Conservation (phyloP, 768 basidiomycete genomes). For the Kwoniella sp. region DNA sequence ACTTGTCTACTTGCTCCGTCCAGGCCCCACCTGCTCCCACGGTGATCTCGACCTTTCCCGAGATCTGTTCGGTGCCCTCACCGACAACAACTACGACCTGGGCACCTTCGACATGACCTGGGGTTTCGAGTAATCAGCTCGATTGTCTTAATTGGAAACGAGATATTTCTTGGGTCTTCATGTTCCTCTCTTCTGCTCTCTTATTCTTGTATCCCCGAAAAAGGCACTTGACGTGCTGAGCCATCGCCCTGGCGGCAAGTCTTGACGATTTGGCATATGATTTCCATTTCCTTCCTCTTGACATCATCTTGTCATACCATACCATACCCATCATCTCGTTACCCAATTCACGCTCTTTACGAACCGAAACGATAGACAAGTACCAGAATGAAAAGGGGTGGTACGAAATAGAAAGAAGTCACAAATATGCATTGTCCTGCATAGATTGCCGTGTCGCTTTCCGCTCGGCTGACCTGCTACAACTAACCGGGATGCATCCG, state of each 20-base stretch:
- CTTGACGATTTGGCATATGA: not conserved
- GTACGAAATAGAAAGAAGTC: not conserved
- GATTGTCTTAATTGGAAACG: not conserved
- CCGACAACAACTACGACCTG: slow-evolving; percentile 31
- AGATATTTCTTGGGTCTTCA: not conserved
- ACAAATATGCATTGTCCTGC: not conserved
- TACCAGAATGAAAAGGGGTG: not conserved
- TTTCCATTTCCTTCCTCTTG: too few species aligned
- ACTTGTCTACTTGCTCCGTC: not conserved
- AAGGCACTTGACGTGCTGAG: not conserved
- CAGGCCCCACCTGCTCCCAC: slow-evolving; percentile 42
- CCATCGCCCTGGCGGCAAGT: not conserved
- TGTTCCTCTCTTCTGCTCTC: not conserved
- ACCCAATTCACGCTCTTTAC: not conserved
- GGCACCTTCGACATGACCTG: slow-evolving; percentile 24
- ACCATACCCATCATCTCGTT: not conserved
- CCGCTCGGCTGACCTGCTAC: too few species aligned
- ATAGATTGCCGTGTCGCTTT: not conserved
- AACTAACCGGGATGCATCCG: too few species aligned
- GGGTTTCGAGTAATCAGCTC: slow-evolving; percentile 18
- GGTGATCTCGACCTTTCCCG: slow-evolving; percentile 49
- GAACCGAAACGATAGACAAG: not conserved
- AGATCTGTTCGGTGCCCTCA: slow-evolving; percentile 37
- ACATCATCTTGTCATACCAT: not conserved
- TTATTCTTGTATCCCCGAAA: not conserved